Evolutionary conservation across 2,329 filamentous ascomycete genomes (phyloP).

Genomic region (Orbilia javanica): DNA sequence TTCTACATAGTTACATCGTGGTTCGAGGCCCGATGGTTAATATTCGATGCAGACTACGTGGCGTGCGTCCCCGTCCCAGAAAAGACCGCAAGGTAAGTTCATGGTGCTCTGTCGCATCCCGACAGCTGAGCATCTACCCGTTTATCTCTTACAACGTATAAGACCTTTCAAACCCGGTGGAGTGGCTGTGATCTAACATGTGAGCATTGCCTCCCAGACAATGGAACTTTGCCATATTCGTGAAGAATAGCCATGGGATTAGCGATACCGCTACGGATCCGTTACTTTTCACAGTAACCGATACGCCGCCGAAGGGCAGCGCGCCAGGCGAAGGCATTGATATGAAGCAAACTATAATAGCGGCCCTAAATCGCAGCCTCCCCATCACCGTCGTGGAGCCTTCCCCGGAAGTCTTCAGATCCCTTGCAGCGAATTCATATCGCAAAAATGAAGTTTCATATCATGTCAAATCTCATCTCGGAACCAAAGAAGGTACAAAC

Average conservation of each 20-base stretch:
- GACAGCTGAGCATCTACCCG: too few species aligned
- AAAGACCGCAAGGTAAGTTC: slow-evolving; percentile 57
- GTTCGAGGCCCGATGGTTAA: neutral
- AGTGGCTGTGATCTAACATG: neutral
- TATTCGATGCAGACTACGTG: slow-evolving; percentile 58
- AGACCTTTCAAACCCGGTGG: neutral
- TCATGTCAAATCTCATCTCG: slow-evolving; percentile 75
- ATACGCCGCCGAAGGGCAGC: slow-evolving; percentile 72
- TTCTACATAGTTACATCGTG: neutral
- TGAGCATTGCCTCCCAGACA: slow-evolving; percentile 72
- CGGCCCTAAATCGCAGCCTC: slow-evolving; percentile 58
- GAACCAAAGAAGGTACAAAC: slow-evolving; percentile 72
- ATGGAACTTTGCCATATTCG: slow-evolving; percentile 76
- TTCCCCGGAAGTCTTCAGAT: slow-evolving; percentile 58
- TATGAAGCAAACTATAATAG: slow-evolving; percentile 58
- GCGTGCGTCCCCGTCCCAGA: slow-evolving; percentile 62
- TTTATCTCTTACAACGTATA: too few species aligned
- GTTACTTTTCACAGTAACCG: slow-evolving; percentile 74
- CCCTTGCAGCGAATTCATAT: slow-evolving; percentile 60
- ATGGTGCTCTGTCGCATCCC: neutral
- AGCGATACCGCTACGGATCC: slow-evolving; percentile 68
- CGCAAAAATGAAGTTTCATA: slow-evolving; percentile 72
- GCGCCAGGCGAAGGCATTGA: slow-evolving; percentile 64
- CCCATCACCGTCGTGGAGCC: slow-evolving; percentile 59
- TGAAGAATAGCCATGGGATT: slow-evolving; percentile 67